A percentile compares a stretch with the other conserved stretches of the same genome.
Conservation (phyloP, 2,329 filamentous ascomycete species). For the Periconia sp. region DNA sequence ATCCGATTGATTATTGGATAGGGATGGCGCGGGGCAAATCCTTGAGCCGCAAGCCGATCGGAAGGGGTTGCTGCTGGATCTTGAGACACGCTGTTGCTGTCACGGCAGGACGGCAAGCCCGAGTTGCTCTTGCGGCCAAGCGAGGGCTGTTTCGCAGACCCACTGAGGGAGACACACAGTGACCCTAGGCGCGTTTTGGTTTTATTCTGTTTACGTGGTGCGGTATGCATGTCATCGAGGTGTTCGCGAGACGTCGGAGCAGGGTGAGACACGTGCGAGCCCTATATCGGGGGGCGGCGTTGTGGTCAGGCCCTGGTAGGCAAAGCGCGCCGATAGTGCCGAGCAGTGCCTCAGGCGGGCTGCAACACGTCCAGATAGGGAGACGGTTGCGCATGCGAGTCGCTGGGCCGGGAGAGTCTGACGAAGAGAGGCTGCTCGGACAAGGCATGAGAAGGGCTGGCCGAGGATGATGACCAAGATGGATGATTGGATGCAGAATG, state of each 20-base stretch:
- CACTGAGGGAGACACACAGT: no score
- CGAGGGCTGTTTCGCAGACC: no score
- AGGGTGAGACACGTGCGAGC: slow-evolving; percentile 28
- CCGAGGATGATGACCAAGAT: no score
- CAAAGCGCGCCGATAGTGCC: slow-evolving; percentile 12
- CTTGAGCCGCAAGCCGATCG: slow-evolving; percentile 17
- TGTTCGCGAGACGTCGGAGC: slow-evolving; percentile 25
- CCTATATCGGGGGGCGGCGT: slow-evolving; percentile 23
- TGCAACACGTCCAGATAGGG: no score
- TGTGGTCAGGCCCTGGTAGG: slow-evolving; percentile 16
- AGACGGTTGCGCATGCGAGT: not conserved
- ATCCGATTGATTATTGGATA: not conserved
- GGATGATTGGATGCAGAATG: slow-evolving; percentile 23
- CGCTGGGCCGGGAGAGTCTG: no score
- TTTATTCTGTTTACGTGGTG: slow-evolving; percentile 10
- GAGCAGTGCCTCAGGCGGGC: no score
- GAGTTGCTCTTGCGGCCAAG: no score
- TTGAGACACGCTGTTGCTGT: no score
- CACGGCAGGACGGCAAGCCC: no score
- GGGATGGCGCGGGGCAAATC: not conserved
- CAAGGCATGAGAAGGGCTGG: slow-evolving; percentile 2
- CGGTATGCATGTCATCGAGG: slow-evolving; percentile 36
- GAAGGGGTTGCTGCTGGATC: slow-evolving; percentile 15
- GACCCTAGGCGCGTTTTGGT: slow-evolving; percentile 9
- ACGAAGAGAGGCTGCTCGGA: not conserved